Evolutionary conservation across 345 rosid species (phyloP), one percentile per base, ranked within the genome.

Genomic region (Iberis pinnata): DNA sequence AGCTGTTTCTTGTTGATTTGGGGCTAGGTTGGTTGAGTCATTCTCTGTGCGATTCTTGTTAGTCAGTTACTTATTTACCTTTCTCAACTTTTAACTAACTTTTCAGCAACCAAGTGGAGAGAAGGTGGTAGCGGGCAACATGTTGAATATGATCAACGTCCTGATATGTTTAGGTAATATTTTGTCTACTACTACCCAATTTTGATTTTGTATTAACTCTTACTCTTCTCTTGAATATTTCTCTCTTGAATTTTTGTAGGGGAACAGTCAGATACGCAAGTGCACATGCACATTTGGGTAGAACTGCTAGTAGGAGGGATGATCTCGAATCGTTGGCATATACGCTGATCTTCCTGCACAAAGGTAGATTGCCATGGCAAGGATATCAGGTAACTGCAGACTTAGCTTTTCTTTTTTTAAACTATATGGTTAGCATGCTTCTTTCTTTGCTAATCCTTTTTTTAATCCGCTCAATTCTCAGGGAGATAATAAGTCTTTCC

Each of bases 181-280:
- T 15, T 69, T n/a, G 37, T 65, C 57, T 25, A 20, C 31, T 13
- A 35, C 20, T 47, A 24, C 17, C 13, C 25, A 14, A 19, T 44
- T 36, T 9, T 17, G 12, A 12, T 35, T 16, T 48, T 19, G 24
- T 37, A 37, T 50, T 43, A 13, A 33, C 41, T 12, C 44, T 22
- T 25, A 14, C 10, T 43, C 46, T 44, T 29, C 35, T 45, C 37
- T 37, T 52, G 35, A 58, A 49, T 43, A 12, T 45, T 15, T 7
- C 27, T 32, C 40, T 60, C 7, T 50, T 17, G 50, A 20, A 31
- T 65, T 54, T 70, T 44, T 24, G 16, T 70, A 93, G 99, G 71
- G 99, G 99, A 53, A 93, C 99, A 29, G 95, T 93, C 36, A 88
- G 98, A 43, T 92, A 92, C 68, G 98, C 98, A 40, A 83, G 97